phyloP scores from a whole-genome alignment of 495 filamentous ascomycete species.

The Halenospora varia region DNA sequence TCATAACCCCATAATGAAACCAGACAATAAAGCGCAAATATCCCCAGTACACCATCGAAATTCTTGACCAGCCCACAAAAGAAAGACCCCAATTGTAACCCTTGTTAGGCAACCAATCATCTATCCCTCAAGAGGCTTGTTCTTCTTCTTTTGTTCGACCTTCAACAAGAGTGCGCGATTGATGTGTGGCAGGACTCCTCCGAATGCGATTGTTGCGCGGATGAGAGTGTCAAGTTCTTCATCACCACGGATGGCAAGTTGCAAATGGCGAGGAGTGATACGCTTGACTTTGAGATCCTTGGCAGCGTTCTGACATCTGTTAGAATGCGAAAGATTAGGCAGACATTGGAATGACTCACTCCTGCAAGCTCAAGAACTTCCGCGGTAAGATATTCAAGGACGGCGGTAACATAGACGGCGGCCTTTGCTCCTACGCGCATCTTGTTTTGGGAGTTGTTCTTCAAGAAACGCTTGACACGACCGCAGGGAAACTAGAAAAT shows the following conservation, averaged over 20 bases:
- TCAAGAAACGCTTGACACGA: constrained; percentile 99
- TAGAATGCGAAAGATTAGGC: constrained; percentile 6
- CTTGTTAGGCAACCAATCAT: neutral
- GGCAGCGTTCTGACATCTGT: constrained; percentile 68
- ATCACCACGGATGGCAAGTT: constrained; percentile 97
- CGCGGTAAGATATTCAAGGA: constrained; percentile 96
- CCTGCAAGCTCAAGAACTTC: constrained; percentile 98
- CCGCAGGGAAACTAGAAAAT: constrained; percentile 86
- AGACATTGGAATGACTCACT: constrained; percentile 39
- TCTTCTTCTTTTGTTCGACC: constrained; percentile 99
- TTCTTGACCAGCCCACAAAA: constrained; percentile 2
- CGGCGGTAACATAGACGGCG: constrained; percentile 96
- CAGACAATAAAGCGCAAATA: constrained; percentile 4
- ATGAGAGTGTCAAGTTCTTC: constrained; percentile 98
- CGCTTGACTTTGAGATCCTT: constrained; percentile 99
- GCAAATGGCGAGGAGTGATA: constrained; percentile 96
- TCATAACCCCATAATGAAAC: constrained; percentile 1
- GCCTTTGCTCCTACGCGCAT: constrained; percentile 99
- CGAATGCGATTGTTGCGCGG: constrained; percentile 95
- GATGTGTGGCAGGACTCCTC: constrained; percentile 98
- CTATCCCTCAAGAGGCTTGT: constrained; percentile 60
- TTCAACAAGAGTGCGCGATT: constrained; percentile 95
- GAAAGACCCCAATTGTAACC: neutral
- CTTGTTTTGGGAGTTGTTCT: constrained; percentile 99
- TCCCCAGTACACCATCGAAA: constrained; percentile 3